phyloP scores from a whole-genome alignment of 208 protist species.

The Leishmania mexicana region DNA sequence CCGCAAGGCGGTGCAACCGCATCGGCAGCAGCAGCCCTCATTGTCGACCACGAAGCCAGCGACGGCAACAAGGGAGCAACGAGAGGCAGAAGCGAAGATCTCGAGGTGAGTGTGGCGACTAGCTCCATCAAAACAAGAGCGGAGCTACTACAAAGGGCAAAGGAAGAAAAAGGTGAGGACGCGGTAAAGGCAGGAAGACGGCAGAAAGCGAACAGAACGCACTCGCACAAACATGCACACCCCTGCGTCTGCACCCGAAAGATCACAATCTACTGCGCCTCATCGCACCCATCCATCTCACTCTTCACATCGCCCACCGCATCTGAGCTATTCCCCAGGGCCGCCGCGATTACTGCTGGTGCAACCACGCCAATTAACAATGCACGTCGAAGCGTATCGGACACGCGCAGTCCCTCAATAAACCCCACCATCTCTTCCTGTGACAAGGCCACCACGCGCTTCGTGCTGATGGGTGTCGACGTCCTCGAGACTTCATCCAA shows the following conservation, averaged over 20 bases:
- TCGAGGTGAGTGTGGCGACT: not conserved
- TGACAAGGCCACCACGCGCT: slow-evolving; percentile 3
- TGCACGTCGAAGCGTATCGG: slow-evolving; percentile 22
- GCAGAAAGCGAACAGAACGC: not conserved
- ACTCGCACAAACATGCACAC: not conserved
- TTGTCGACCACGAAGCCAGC: not conserved
- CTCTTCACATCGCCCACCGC: not conserved
- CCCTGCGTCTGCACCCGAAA: not conserved
- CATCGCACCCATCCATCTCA: not conserved
- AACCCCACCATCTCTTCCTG: slow-evolving; percentile 26
- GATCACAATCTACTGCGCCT: not conserved
- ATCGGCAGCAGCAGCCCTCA: not conserved
- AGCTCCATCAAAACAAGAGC: not conserved
- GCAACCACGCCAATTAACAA: slow-evolving; percentile 29
- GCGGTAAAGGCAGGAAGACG: not conserved
- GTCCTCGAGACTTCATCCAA: not conserved
- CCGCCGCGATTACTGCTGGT: not conserved
- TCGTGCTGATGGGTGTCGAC: not conserved
- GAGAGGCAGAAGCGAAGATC: not conserved
- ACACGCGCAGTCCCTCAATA: slow-evolving; percentile 22
- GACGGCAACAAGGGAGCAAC: not conserved
- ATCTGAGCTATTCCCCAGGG: not conserved
- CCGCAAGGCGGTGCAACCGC: not conserved
- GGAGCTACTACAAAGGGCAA: not conserved
- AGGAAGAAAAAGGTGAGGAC: not conserved